phyloP scores from a whole-genome alignment of 495 filamentous ascomycete genomes.

The Neurospora pannonica region DNA sequence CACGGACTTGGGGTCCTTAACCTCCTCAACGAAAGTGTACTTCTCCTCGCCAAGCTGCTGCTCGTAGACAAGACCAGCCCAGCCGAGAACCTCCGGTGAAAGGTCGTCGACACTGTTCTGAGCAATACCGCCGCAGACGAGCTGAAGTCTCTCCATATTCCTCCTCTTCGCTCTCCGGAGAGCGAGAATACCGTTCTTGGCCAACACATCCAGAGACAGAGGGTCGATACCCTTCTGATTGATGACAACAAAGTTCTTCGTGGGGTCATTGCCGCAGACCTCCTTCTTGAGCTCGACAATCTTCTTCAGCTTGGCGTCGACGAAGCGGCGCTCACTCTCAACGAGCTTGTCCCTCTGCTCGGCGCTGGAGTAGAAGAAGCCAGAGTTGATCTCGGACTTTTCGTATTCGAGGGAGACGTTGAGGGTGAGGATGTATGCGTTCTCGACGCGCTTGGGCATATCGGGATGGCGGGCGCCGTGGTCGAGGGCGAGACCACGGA shows the following conservation, averaged over 20 bases:
- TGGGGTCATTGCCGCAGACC: slow-evolving; percentile 87
- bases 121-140: slow-evolving; percentile 81
- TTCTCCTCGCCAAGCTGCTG: slow-evolving; percentile 98
- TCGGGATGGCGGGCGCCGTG: slow-evolving; percentile 96
- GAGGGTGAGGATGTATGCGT: slow-evolving; percentile 87
- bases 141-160: slow-evolving; percentile 97
- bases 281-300: slow-evolving; percentile 98
- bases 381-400: slow-evolving; percentile 97
- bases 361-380: slow-evolving; percentile 97
- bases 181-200: slow-evolving; percentile 95
- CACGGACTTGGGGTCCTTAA: slow-evolving; percentile 98
- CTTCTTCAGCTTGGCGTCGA: slow-evolving; percentile 94
- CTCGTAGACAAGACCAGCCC: slow-evolving; percentile 95
- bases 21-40: slow-evolving; percentile 96
- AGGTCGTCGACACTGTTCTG: slow-evolving; percentile 96
- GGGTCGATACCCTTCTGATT: slow-evolving; percentile 99
- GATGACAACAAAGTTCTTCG: slow-evolving; percentile 95
- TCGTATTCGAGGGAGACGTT: slow-evolving; percentile 98
- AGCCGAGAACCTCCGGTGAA: slow-evolving; percentile 79
- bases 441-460: slow-evolving; percentile 94
- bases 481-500: slow-evolving; percentile 84
- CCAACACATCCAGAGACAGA: slow-evolving; percentile 84
- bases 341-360: slow-evolving; percentile 96
- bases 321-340: slow-evolving; percentile 90
- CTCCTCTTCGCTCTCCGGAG: slow-evolving; percentile 89